Evolutionary conservation across 2,329 filamentous ascomycete species (phyloP).

Genomic region (Ophiostoma triangulosporum): DNA sequence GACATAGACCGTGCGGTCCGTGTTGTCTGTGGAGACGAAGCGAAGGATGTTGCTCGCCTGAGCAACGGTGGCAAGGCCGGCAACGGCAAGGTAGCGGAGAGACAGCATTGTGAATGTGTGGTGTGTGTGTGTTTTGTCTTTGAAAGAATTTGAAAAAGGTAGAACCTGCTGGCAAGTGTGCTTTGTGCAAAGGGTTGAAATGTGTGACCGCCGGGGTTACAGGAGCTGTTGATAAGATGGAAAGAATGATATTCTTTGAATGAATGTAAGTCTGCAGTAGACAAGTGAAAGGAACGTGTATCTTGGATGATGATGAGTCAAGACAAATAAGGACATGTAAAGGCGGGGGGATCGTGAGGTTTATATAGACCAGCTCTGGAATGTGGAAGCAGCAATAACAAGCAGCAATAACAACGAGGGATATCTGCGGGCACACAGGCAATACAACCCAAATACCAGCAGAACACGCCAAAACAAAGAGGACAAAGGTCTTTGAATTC

Average conservation of each 20-base stretch:
- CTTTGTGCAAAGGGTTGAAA: background rate
- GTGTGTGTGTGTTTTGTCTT: background rate
- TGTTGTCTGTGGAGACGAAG: constrained; percentile 44
- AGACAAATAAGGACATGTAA: background rate
- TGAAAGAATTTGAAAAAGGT: no score
- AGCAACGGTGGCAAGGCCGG: constrained; percentile 18
- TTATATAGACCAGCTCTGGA: no score
- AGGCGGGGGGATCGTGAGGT: no score
- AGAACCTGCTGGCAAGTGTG: background rate
- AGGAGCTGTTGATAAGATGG: background rate
- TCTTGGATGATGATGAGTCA: background rate
- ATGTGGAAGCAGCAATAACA: no score
- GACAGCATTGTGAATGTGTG: constrained; percentile 6
- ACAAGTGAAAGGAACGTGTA: background rate
- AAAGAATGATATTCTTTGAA: background rate
- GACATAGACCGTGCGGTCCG: constrained; percentile 36
- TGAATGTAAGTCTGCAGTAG: background rate
- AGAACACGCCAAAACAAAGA: background rate
- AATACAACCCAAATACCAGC: background rate
- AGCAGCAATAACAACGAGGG: no score
- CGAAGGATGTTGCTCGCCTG: constrained; percentile 36
- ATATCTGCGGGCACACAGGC: no score
- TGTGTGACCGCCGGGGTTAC: constrained; percentile 1
- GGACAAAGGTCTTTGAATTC: background rate
- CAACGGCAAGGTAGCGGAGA: background rate